Evolutionary conservation across 129 eudicot species (phyloP).

Genomic region (Pseudognaphalium luteoalbum): DNA sequence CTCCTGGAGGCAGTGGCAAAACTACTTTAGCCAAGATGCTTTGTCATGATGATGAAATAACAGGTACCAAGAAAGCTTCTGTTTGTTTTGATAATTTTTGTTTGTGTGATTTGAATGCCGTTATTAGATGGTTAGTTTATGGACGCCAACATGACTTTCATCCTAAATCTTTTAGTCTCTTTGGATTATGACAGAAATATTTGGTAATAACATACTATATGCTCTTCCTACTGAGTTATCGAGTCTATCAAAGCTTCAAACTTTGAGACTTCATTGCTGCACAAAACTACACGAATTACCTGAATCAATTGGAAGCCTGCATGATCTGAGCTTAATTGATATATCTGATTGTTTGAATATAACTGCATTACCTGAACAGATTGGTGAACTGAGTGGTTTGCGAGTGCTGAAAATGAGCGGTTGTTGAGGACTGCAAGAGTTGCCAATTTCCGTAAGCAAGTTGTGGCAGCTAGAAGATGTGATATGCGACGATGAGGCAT

Average conservation of each 20-base stretch:
- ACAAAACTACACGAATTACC: slow-evolving; percentile 33
- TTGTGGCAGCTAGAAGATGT: slow-evolving; percentile 24
- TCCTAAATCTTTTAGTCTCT: background rate
- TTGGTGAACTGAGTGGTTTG: slow-evolving; percentile 23
- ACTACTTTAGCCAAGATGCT: slow-evolving; percentile 50
- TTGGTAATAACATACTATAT: slow-evolving; percentile 45
- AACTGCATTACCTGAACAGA: slow-evolving; percentile 24
- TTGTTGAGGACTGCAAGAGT: slow-evolving; percentile 34
- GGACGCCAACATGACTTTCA: background rate
- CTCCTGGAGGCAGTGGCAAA: slow-evolving; percentile 52
- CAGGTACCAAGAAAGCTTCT: slow-evolving; percentile 17
- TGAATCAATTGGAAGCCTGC: slow-evolving; percentile 23
- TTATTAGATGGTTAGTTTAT: background rate
- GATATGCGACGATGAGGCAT: slow-evolving; percentile 37
- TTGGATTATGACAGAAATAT: slow-evolving; percentile 29
- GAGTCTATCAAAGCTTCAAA: slow-evolving; percentile 24
- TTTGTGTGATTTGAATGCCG: background rate
- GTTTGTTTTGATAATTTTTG: background rate
- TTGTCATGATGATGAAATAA: slow-evolving; percentile 44
- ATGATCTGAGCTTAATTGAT: slow-evolving; percentile 22
- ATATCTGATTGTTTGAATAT: slow-evolving; percentile 36
- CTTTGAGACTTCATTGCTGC: slow-evolving; percentile 34
- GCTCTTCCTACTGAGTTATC: slow-evolving; percentile 39
- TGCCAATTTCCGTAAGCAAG: slow-evolving; percentile 15
- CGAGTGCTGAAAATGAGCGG: slow-evolving; percentile 32